Evolutionary conservation across 495 filamentous ascomycete species (phyloP).

Genomic region (Chaetomium cochliodes): DNA sequence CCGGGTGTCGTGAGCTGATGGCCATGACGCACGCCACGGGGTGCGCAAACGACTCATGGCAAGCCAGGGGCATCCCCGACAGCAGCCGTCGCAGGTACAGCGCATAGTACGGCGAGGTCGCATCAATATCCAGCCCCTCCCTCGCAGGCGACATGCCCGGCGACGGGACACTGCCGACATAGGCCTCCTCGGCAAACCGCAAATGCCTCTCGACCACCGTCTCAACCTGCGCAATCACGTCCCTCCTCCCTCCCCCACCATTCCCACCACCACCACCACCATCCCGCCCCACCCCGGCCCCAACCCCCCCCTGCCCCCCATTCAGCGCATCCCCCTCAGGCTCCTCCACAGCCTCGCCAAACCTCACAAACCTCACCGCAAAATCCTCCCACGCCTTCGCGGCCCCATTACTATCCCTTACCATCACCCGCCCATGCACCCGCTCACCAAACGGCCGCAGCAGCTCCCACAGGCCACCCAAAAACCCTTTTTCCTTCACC

Average conservation of each 20-base stretch:
- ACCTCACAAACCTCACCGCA: constrained; percentile 75
- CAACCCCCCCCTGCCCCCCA: constrained; percentile 47
- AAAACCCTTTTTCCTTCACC: constrained; percentile 79
- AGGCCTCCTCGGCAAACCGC: constrained; percentile 51
- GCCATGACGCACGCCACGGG: constrained; percentile 95
- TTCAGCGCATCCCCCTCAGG: constrained; percentile 39
- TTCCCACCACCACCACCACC: constrained; percentile 26
- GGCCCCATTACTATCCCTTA: constrained; percentile 83
- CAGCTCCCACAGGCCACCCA: constrained; percentile 74
- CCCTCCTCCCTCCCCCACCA: background rate
- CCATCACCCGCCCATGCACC: constrained; percentile 80
- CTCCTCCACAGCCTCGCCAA: constrained; percentile 59
- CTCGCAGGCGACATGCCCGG: constrained; percentile 40
- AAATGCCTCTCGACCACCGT: constrained; percentile 54
- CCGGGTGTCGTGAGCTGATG: constrained; percentile 79
- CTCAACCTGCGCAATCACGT: constrained; percentile 44
- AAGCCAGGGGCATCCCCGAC: constrained; percentile 69
- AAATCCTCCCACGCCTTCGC: constrained; percentile 86
- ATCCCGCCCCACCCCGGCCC: constrained; percentile 40
- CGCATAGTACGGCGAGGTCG: constrained; percentile 66
- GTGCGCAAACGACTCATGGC: constrained; percentile 91
- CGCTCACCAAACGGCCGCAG: constrained; percentile 89
- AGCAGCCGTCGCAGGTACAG: constrained; percentile 80
- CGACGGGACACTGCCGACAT: constrained; percentile 30
- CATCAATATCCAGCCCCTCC: constrained; percentile 40